Evolutionary conservation across 768 basidiomycete genomes (phyloP), one percentile per base, ranked within the genome.

Genomic region (Kondoa malvinella): DNA sequence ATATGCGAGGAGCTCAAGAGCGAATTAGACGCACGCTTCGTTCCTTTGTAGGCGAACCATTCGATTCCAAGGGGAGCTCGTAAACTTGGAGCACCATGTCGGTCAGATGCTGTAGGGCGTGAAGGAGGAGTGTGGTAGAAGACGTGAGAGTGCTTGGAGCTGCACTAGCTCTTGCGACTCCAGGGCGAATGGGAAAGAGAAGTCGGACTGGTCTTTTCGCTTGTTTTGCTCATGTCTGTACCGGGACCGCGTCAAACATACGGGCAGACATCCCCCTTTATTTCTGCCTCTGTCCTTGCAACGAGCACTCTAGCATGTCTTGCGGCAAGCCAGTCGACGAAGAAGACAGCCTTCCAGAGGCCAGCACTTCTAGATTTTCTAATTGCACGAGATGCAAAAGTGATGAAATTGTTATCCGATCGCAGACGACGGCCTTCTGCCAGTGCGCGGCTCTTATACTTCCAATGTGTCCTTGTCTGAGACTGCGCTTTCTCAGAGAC

Each of bases 41-140:
- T 72, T 87, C 85, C 77, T 88, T 87, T 75, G 81, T 83, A 1
- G 95, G 94, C 17, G 89, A 89, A 57, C 95, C 95, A 78, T 97
- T 89, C 16, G 86, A 81, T 74, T 91, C 90, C 34, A 99, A 81
- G 61, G 81, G 80, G 34, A 99, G 82, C 77, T 92, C 87, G 74
- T 90, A 94, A 21, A 96, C 91, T 70, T 81, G 82, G 63, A 50
- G 40, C 40, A 50, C 21, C 67, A 66, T 30, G 27, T 67, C 50
- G 58, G 30, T 14, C 15, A 8, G 40, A 50, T n/a, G 58, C n/a
- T 26, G 58, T 25, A 31, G 58, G 4, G n/a, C n/a, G n/a, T n/a
- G n/a, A n/a, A n/a, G n/a, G 14, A 31, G 25, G 58, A 60, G 58
- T 31, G n/a, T 56, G 50, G 50, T 56, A 14, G 50, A 56, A 56